Conservation (phyloP, 345 rosid species). For the Melastoma malabathricum region DNA sequence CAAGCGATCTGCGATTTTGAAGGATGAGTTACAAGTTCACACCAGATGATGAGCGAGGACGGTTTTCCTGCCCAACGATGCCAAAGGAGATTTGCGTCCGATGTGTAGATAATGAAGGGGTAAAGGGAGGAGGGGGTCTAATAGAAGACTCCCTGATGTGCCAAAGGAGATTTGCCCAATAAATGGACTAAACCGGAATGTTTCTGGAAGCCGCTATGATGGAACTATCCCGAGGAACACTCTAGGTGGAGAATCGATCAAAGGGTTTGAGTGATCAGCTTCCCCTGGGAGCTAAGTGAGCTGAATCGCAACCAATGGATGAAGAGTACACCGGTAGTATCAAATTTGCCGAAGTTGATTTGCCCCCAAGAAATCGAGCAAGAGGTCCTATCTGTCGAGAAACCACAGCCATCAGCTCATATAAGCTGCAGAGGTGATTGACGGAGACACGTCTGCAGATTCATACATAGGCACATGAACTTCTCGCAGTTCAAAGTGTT, state of each 20-base stretch:
- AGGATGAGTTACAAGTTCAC: background rate
- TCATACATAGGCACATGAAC: no score
- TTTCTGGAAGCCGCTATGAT: conserved; percentile 6
- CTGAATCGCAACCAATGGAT: conserved; percentile 7
- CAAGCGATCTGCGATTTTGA: no score
- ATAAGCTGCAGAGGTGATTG: conserved; percentile 1
- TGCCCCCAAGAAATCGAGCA: conserved; percentile 17
- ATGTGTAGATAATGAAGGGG: conserved; percentile 12
- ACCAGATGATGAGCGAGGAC: conserved; percentile 5
- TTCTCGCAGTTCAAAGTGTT: no score
- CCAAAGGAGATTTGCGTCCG: conserved; percentile 40
- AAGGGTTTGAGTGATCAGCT: conserved; percentile 8
- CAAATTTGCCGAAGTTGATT: conserved; percentile 37
- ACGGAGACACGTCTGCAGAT: no score
- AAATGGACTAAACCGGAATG: conserved; percentile 19
- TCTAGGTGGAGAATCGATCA: conserved; percentile 1
- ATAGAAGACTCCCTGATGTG: conserved; percentile 20
- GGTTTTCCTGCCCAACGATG: conserved; percentile 8
- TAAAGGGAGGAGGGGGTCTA: conserved; percentile 21
- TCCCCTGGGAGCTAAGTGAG: conserved; percentile 12
- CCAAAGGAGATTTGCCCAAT: conserved; percentile 64
- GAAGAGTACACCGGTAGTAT: background rate
- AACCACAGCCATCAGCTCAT: conserved; percentile 8
- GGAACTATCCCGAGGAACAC: conserved; percentile 2
- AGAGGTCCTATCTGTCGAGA: conserved; percentile 5